Evolutionary conservation across 805 yeast genomes (phyloP).

Genomic region (Zygosaccharomyces pseudorouxii): DNA sequence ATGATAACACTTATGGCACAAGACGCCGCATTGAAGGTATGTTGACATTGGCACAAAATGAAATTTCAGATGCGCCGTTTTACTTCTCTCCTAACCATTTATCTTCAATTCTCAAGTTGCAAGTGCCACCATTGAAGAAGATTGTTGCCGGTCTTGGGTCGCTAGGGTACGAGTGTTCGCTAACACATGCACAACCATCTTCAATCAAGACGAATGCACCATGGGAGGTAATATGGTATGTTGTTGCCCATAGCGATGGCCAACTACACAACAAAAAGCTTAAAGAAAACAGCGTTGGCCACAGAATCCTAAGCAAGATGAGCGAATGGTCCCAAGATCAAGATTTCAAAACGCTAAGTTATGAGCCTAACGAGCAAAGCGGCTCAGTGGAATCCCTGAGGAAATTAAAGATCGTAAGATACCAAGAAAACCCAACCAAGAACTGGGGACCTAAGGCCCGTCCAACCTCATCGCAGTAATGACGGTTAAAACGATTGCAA

Average conservation of each 20-base stretch:
- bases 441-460: slow-evolving; percentile 97
- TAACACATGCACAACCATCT: slow-evolving; percentile 85
- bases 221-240: slow-evolving; percentile 69
- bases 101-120: slow-evolving; percentile 70
- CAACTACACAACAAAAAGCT: neutral
- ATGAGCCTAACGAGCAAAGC: slow-evolving; percentile 58
- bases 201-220: slow-evolving; percentile 89
- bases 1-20: slow-evolving; percentile 65
- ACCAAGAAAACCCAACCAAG: slow-evolving; percentile 86
- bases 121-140: slow-evolving; percentile 73
- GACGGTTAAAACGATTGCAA: neutral
- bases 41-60: slow-evolving; percentile 78
- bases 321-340: slow-evolving; percentile 19
- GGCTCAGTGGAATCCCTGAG: slow-evolving; percentile 56
- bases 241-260: slow-evolving; percentile 57
- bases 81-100: slow-evolving; percentile 77
- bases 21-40: slow-evolving; percentile 83
- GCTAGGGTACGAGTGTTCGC: slow-evolving; percentile 73
- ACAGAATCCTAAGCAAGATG: slow-evolving; percentile 45
- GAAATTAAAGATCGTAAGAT: slow-evolving; percentile 75
- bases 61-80: slow-evolving; percentile 62
- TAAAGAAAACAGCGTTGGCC: slow-evolving; percentile 53
- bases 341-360: slow-evolving; percentile 38
- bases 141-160: slow-evolving; percentile 79
- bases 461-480: slow-evolving; percentile 30